phyloP scores from a whole-genome alignment of 208 protist genomes.

The Porcisia hertigi region DNA sequence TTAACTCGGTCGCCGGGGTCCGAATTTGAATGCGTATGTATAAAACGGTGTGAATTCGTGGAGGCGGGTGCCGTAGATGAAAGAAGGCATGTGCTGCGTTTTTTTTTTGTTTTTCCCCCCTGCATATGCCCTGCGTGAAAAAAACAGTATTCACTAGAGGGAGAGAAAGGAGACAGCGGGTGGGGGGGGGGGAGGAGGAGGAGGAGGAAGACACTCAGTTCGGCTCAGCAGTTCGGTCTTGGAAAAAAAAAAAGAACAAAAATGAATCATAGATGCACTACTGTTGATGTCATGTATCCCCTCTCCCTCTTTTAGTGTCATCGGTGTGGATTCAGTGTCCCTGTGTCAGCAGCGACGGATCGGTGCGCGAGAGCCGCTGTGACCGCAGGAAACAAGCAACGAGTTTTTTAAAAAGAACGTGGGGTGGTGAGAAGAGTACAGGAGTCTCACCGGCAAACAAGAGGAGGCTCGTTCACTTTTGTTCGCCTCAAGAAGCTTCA shows the following conservation, averaged over 20 bases:
- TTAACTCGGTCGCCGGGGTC: neutral
- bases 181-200: too few species aligned
- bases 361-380: neutral
- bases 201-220: neutral
- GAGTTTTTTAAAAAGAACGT: too few species aligned
- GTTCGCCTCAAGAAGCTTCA: neutral
- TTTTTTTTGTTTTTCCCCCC: neutral
- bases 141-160: neutral
- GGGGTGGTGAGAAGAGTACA: neutral
- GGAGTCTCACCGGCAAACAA: too few species aligned
- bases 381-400: too few species aligned
- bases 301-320: neutral
- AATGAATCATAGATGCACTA: neutral
- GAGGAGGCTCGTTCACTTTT: neutral
- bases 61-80: neutral
- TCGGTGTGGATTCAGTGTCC: neutral
- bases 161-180: neutral
- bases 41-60: neutral
- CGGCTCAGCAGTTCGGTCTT: too few species aligned
- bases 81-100: neutral
- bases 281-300: neutral
- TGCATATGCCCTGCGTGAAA: neutral
- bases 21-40: too few species aligned
- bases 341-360: neutral
- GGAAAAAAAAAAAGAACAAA: neutral